Evolutionary conservation across 139 green algal genomes (phyloP).

Genomic region (Tetraselmis striata): DNA sequence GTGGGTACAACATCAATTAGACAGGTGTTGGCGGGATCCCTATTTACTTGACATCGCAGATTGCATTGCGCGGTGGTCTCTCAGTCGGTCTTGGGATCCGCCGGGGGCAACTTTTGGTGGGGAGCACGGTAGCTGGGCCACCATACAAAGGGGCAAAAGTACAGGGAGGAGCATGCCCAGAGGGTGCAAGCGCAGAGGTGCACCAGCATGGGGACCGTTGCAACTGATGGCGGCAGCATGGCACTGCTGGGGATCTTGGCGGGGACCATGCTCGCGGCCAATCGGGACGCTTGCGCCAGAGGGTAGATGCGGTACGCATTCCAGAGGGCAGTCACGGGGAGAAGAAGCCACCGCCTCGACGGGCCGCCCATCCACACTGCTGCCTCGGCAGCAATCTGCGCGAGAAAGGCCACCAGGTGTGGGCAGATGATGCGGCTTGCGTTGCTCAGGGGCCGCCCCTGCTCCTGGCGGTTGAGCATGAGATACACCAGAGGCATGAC

Average conservation of each 20-base stretch:
- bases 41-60: no score
- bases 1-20: no score
- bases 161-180: background rate
- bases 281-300: background rate
- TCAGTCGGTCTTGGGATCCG: no score
- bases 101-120: no score
- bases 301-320: background rate
- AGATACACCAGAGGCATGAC: background rate
- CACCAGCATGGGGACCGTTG: background rate
- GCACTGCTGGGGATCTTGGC: background rate
- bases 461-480: background rate
- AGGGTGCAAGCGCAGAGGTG: background rate
- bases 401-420: background rate
- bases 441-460: background rate
- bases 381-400: background rate
- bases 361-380: background rate
- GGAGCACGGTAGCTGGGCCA: background rate
- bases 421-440: background rate
- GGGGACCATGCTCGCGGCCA: background rate
- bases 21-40: no score
- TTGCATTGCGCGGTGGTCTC: no score
- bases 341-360: background rate
- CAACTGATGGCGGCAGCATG: background rate
- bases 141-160: background rate
- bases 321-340: background rate